Evolutionary conservation across 805 yeast genomes (phyloP), one percentile per base, ranked within the genome.

Genomic region (Hyphopichia homilentoma): DNA sequence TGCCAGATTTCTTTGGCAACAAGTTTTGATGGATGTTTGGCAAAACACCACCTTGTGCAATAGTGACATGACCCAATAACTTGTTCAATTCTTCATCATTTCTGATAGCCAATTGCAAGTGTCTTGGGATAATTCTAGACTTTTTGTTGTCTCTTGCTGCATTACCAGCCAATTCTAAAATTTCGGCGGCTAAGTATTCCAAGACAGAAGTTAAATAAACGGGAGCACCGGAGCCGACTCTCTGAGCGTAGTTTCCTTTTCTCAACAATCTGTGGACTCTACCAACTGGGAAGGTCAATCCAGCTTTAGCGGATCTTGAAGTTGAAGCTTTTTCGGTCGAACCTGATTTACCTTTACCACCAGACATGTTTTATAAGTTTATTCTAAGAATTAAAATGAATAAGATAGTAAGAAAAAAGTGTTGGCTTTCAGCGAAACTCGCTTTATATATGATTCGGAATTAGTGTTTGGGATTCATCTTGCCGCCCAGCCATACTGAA

Each of bases 1-100:
- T 68, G 42, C 70, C 73, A 39, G 74, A 59, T 61, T 73, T 73
- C 67, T 72, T 65, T 60, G 79, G 81, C 54, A 67, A 67, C 55
- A 67, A 67, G 62, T 62, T 57, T 48, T 60, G 68, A 55, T 67
- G 72, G 41, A 67, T 67, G 61, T 67, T 67, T 62, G 73, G 73
- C 53, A 67, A 67, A 41, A 67, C 73, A 65, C 73, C 73, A 65
- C 73, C 73, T 58, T 67, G 72, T 32, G 73, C 73, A 32, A 67
- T 67, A 30, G 73, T 67, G 48, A 67, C 73, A 54, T 67, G 69
- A 41, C 72, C 72, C 50, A 67, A 65, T 54, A 67, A 67, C 52
- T 67, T 67, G 59, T 67, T 67, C 52, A 67, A 67, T 52, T 67
- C 73, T 56, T 67, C 73, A 65, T 67, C 73, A 52, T 67, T 67